Evolutionary conservation across 2,329 filamentous ascomycete genomes (phyloP).

Genomic region (Penicillium sp.): DNA sequence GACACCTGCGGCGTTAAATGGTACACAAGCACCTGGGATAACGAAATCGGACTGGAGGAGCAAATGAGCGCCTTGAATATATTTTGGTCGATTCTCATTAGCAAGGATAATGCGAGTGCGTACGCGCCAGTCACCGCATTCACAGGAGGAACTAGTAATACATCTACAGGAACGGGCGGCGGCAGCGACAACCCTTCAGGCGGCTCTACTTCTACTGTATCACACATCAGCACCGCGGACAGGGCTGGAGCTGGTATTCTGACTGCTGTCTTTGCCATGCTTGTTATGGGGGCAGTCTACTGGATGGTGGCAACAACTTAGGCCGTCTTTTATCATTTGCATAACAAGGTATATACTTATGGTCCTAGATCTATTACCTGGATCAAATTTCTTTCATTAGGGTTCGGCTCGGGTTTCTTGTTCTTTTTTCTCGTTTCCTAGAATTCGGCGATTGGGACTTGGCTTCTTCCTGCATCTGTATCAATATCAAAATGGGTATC

Average conservation of each 20-base stretch:
- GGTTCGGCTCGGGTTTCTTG: too few relatives aligned
- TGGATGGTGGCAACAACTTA: too few relatives aligned
- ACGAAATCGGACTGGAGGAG: constrained; percentile 35
- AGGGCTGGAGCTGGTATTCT: constrained; percentile 42
- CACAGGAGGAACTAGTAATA: constrained; percentile 17
- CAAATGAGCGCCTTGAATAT: constrained; percentile 38
- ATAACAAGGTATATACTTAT: too few relatives aligned
- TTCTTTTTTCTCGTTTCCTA: too few relatives aligned
- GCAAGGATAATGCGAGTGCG: neutral
- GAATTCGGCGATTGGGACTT: too few relatives aligned
- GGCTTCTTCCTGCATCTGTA: too few relatives aligned
- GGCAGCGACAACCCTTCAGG: constrained; percentile 23
- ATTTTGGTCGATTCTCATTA: constrained; percentile 30
- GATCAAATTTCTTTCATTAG: too few relatives aligned
- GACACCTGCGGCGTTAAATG: constrained; percentile 39
- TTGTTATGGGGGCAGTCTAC: constrained; percentile 31
- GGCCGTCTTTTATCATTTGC: too few relatives aligned
- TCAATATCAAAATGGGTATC: too few relatives aligned
- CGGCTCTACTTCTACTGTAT: constrained; percentile 12
- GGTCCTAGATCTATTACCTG: too few relatives aligned
- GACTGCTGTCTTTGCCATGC: constrained; percentile 36
- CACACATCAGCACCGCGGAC: constrained; percentile 35
- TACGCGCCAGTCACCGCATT: constrained; percentile 25
- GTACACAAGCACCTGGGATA: constrained; percentile 34
- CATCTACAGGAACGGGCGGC: constrained; percentile 20